These are phyloP conservation scores for Takashimella tepidaria DNA, from an alignment of 1,284 basidiomycete species.

Conservation along the genomic window DNA sequence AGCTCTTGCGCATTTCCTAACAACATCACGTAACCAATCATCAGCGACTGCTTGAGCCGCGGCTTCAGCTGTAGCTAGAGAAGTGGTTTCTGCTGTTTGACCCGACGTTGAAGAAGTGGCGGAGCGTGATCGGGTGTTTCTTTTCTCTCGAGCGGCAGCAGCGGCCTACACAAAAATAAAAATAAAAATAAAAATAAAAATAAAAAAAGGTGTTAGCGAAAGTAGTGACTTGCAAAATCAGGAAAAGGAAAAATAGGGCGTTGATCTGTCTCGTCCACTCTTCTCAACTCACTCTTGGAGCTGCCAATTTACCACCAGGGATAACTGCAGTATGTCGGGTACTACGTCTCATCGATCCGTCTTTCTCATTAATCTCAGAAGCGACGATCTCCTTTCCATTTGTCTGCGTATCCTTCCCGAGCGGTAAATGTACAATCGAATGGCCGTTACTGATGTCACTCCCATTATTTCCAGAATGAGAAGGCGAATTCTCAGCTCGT, in stretches of 20 bases:
- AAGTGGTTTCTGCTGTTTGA: conserved; percentile 56
- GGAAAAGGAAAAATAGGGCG: no score
- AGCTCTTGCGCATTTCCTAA: conserved; percentile 73
- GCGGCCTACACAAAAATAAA: no score
- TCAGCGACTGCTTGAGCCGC: conserved; percentile 70
- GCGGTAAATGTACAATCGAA: no score
- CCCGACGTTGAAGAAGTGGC: conserved; percentile 56
- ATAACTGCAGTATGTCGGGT: conserved; percentile 29
- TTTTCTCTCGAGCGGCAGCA: conserved; percentile 20
- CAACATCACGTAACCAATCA: conserved; percentile 71
- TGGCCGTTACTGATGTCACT: background rate
- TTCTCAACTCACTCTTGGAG: conserved; percentile 9
- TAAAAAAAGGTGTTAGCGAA: conserved; percentile 2
- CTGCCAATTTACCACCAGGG: conserved; percentile 12
- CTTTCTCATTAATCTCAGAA: conserved; percentile 29
- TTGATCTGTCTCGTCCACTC: no score
- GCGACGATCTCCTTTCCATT: conserved; percentile 27
- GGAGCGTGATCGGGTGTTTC: conserved; percentile 31
- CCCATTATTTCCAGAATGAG: background rate
- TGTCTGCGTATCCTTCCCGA: conserved; percentile 16
- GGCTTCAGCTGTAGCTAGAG: conserved; percentile 61
- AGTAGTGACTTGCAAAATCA: no score
- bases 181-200: no score
- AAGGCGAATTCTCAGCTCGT: background rate
- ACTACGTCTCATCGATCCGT: conserved; percentile 31